These are phyloP conservation scores for Ephemerocybe angulata DNA, from an alignment of 768 basidiomycete species.

Conservation along the genomic window DNA sequence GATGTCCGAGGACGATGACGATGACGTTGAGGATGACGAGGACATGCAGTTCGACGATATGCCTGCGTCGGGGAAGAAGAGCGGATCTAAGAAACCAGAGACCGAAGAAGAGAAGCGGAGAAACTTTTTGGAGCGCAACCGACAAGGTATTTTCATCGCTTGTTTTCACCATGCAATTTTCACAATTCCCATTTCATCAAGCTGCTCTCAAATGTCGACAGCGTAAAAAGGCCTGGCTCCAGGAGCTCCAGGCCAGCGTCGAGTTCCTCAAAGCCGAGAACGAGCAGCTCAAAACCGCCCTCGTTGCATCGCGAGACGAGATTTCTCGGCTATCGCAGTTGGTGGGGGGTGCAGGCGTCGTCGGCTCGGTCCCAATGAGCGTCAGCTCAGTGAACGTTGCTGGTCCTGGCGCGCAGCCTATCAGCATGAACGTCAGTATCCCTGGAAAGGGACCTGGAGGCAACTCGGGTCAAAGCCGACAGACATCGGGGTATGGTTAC, in stretches of 20 bases:
- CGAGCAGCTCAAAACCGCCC: conserved; percentile 84
- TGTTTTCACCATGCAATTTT: neutral
- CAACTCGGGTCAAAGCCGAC: conserved; percentile 20
- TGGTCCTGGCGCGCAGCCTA: conserved; percentile 37
- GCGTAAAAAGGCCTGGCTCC: conserved; percentile 97
- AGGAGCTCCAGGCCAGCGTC: conserved; percentile 88
- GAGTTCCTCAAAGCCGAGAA: conserved; percentile 93
- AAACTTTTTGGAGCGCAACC: conserved; percentile 95
- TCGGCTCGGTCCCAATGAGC: conserved; percentile 29
- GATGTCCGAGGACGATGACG: conserved; percentile 34
- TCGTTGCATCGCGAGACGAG: conserved; percentile 88
- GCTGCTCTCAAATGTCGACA: conserved; percentile 99
- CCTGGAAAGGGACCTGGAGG: conserved; percentile 18
- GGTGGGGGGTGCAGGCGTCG: conserved; percentile 64
- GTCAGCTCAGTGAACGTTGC: conserved; percentile 21
- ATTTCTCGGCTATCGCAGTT: conserved; percentile 77
- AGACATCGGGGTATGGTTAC: conserved; percentile 39
- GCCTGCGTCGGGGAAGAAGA: conserved; percentile 21
- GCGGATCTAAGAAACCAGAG: conserved; percentile 68
- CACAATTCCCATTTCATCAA: conserved; percentile 25
- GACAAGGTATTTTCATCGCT: conserved; percentile 74
- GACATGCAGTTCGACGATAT: conserved; percentile 37
- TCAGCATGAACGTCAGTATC: conserved; percentile 45
- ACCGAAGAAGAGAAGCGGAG: conserved; percentile 97
- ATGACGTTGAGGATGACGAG: conserved; percentile 37